Conservation (phyloP, 2,329 filamentous ascomycete species). For the Xylariales sp. region DNA sequence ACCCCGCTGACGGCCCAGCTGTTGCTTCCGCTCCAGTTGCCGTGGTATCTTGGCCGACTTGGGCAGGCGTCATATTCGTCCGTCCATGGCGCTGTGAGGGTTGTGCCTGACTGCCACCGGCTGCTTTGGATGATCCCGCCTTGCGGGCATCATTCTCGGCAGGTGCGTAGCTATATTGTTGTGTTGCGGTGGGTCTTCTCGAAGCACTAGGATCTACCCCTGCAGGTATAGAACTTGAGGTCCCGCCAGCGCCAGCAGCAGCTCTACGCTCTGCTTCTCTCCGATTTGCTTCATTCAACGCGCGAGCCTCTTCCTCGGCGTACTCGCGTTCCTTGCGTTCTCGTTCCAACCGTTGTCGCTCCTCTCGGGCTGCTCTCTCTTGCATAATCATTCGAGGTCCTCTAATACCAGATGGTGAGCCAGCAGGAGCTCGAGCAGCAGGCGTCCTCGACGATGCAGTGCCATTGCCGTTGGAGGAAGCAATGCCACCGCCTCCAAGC, state of each 20-base stretch:
- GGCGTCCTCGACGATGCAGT: conserved; percentile 39
- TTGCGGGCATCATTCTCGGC: conserved; percentile 16
- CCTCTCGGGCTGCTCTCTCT: conserved; percentile 73
- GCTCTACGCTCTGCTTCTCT: conserved; percentile 58
- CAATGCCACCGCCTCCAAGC: conserved; percentile 49
- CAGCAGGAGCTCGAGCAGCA: conserved; percentile 45
- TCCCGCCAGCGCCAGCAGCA: conserved; percentile 33
- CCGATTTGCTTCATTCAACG: conserved; percentile 51
- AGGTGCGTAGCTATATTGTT: conserved; percentile 17
- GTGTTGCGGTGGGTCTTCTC: conserved; percentile 16
- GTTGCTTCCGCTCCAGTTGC: conserved; percentile 15
- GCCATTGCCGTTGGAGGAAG: conserved; percentile 52
- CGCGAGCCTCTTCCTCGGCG: conserved; percentile 51
- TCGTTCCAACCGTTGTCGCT: conserved; percentile 58
- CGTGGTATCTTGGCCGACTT: conserved; percentile 14
- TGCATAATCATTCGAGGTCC: conserved; percentile 92
- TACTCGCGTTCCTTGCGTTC: conserved; percentile 51
- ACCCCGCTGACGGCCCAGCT: conserved; percentile 28
- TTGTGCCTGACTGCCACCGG: conserved; percentile 17
- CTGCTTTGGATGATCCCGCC: conserved; percentile 14
- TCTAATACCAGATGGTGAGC: conserved; percentile 63
- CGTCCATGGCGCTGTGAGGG: conserved; percentile 22
- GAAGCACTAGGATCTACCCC: conserved; percentile 15
- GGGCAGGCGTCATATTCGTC: conserved; percentile 14
- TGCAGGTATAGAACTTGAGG: conserved; percentile 15